Evolutionary conservation across 2,329 filamentous ascomycete genomes (phyloP).

Genomic region (Lachnum nothofagi): DNA sequence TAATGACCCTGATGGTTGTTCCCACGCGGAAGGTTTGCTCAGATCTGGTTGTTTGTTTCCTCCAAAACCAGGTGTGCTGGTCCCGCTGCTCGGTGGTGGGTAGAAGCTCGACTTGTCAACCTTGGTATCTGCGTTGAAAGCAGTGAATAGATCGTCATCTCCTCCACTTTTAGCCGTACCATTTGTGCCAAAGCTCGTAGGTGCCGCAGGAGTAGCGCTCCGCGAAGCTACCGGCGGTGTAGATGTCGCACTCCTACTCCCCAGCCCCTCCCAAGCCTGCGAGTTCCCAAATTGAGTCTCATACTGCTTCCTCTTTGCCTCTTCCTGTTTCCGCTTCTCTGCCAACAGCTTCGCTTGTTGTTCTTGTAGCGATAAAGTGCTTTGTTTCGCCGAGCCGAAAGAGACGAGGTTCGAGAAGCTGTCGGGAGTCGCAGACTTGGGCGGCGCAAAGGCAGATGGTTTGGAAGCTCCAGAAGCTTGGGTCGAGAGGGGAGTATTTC

Average conservation of each 20-base stretch:
- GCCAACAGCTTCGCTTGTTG: conserved; percentile 64
- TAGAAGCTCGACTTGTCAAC: conserved; percentile 64
- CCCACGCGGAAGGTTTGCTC: conserved; percentile 51
- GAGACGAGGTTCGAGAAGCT: conserved; percentile 74
- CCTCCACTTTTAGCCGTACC: conserved; percentile 30
- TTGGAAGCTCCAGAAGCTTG: conserved; percentile 37
- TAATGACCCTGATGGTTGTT: conserved; percentile 28
- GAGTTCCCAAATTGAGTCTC: conserved; percentile 74
- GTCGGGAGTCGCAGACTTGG: conserved; percentile 50
- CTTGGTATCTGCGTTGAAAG: conserved; percentile 61
- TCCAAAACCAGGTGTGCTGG: conserved; percentile 41
- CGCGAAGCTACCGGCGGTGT: conserved; percentile 45
- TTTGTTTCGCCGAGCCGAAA: conserved; percentile 52
- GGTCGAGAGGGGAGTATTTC: conserved; percentile 47
- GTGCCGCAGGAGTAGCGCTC: conserved; percentile 40
- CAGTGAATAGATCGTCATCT: conserved; percentile 62
- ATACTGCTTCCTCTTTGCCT: conserved; percentile 64
- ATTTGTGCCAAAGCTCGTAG: conserved; percentile 28
- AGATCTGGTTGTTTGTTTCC: conserved; percentile 43
- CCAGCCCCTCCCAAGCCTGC: conserved; percentile 72
- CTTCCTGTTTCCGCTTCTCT: conserved; percentile 67
- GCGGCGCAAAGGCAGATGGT: conserved; percentile 30
- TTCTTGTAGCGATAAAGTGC: conserved; percentile 72
- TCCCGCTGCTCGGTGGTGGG: conserved; percentile 43
- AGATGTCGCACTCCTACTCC: conserved; percentile 41